These are phyloP conservation scores for Drechslera avenae DNA, from an alignment of 2,329 filamentous ascomycete species.

Conservation along the genomic window DNA sequence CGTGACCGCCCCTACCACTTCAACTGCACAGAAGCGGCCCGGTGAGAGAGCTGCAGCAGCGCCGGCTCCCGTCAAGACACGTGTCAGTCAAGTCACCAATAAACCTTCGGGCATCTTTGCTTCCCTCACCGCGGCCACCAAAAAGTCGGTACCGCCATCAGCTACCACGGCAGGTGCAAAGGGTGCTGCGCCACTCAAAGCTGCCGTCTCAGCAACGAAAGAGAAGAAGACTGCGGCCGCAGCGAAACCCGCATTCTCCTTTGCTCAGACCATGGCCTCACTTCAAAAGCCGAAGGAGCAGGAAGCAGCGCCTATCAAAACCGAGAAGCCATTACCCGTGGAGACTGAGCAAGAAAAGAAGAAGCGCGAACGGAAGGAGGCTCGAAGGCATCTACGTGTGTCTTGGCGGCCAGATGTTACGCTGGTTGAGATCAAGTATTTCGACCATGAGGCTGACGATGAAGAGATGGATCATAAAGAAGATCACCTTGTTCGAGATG, in stretches of 20 bases:
- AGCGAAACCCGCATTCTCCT: slow-evolving; percentile 46
- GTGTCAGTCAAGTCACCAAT: slow-evolving; percentile 47
- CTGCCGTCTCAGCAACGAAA: slow-evolving; percentile 25
- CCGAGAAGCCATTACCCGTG: slow-evolving; percentile 58
- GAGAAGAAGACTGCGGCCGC: slow-evolving; percentile 36
- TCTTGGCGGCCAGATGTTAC: slow-evolving; percentile 71
- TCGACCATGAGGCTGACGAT: slow-evolving; percentile 74
- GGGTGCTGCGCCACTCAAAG: slow-evolving; percentile 32
- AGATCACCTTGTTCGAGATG: slow-evolving; percentile 71
- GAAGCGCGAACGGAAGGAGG: slow-evolving; percentile 73
- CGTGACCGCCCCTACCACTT: slow-evolving; percentile 12
- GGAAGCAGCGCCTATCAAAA: slow-evolving; percentile 53
- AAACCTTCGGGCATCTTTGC: slow-evolving; percentile 55
- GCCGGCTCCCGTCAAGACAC: slow-evolving; percentile 36
- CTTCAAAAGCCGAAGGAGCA: slow-evolving; percentile 61
- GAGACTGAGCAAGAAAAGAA: slow-evolving; percentile 72
- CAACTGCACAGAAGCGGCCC: slow-evolving; percentile 33
- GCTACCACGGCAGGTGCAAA: slow-evolving; percentile 31
- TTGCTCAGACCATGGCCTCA: slow-evolving; percentile 49
- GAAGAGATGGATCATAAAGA: slow-evolving; percentile 65
- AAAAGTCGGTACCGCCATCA: slow-evolving; percentile 46
- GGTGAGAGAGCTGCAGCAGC: slow-evolving; percentile 35
- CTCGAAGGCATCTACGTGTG: slow-evolving; percentile 71
- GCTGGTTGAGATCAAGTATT: slow-evolving; percentile 69
- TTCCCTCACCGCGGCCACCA: slow-evolving; percentile 52